These are phyloP conservation scores for Hyaloscypha finlandica DNA, from an alignment of 495 filamentous ascomycete species.

Conservation along the genomic window DNA sequence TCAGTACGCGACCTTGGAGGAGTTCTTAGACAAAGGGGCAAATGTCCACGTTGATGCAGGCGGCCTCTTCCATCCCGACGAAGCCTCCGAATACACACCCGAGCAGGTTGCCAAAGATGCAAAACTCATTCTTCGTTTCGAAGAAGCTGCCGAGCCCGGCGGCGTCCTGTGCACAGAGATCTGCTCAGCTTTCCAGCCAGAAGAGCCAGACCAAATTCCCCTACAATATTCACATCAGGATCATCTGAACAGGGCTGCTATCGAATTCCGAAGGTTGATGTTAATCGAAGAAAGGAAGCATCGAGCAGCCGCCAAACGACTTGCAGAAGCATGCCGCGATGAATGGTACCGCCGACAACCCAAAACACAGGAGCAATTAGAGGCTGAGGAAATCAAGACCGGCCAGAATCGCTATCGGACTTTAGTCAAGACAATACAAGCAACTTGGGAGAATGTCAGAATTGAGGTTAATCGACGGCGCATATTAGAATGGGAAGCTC, in stretches of 20 bases:
- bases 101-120: constrained; percentile 56
- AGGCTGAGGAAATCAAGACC: constrained; percentile 54
- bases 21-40: constrained; percentile 49
- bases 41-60: constrained; percentile 50
- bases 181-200: constrained; percentile 75
- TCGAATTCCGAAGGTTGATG: constrained; percentile 78
- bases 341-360: constrained; percentile 68
- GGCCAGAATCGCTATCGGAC: constrained; percentile 61
- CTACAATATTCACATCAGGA: constrained; percentile 83
- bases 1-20: constrained; percentile 51
- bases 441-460: constrained; percentile 78
- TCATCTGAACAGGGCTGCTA: constrained; percentile 77
- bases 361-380: constrained; percentile 69
- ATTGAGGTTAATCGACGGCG: constrained; percentile 73
- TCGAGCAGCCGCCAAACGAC: constrained; percentile 60
- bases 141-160: constrained; percentile 69
- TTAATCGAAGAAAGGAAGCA: constrained; percentile 76
- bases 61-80: constrained; percentile 54
- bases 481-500: constrained; percentile 77
- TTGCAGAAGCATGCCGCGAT: constrained; percentile 60
- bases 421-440: constrained; percentile 66
- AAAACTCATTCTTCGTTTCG: constrained; percentile 57
- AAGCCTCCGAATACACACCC: constrained; percentile 53
- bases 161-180: constrained; percentile 70
- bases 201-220: constrained; percentile 73